Conservation (phyloP, 345 rosid species). For the Arabis hirsuta region DNA sequence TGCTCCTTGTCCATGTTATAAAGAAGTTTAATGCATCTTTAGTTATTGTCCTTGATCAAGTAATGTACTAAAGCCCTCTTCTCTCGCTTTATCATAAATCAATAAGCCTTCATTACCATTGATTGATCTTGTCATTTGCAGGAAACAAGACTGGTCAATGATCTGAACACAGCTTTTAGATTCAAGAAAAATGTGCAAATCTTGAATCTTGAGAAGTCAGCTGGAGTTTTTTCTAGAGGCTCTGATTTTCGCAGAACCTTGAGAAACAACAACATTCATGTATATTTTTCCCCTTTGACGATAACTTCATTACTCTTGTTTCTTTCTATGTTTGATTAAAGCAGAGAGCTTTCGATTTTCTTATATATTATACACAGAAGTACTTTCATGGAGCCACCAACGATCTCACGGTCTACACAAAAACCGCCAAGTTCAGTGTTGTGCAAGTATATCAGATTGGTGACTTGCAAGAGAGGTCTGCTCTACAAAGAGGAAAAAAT, state of each 20-base stretch:
- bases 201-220: slow-evolving; percentile 32
- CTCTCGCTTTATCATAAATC: background rate
- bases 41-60: slow-evolving; percentile 35
- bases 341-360: background rate
- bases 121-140: slow-evolving; percentile 7
- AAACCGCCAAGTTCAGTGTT: slow-evolving; percentile 26
- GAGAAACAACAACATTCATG: slow-evolving; percentile 17
- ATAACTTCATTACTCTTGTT: background rate
- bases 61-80: slow-evolving; percentile 12
- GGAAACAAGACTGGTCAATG: slow-evolving; percentile 8
- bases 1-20: slow-evolving; percentile 37
- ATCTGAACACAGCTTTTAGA: background rate
- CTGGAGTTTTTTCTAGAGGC: slow-evolving; percentile 16
- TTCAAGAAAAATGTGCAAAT: slow-evolving; percentile 19
- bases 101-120: slow-evolving; percentile 3
- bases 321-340: slow-evolving; percentile 9
- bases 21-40: slow-evolving; percentile 13
- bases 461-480: background rate
- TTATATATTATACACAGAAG: slow-evolving; percentile 5
- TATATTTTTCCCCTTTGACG: background rate
- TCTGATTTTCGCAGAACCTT: slow-evolving; percentile 5
- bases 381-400: slow-evolving; percentile 30
- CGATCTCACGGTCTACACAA: slow-evolving; percentile 24
- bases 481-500: background rate
- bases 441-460: slow-evolving; percentile 15